Evolutionary conservation across 768 basidiomycete species (phyloP).

Genomic region (Xerocomellus chrysenteron): DNA sequence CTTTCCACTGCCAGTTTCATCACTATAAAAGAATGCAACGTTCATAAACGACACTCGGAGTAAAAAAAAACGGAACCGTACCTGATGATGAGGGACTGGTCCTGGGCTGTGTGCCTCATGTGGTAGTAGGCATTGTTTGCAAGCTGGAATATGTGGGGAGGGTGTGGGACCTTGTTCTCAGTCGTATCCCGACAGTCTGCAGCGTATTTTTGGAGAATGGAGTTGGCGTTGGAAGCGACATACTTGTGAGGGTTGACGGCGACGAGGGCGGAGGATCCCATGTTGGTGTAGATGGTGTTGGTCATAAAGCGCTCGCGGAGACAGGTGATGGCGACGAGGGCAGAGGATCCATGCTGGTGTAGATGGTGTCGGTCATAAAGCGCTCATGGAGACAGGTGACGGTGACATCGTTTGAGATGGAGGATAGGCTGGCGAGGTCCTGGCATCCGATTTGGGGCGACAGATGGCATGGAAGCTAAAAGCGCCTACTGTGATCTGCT

Average conservation of each 20-base stretch:
- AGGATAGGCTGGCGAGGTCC: slow-evolving; percentile 68
- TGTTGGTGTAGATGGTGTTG: slow-evolving; percentile 74
- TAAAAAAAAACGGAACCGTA: slow-evolving; percentile 39
- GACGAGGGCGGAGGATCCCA: slow-evolving; percentile 73
- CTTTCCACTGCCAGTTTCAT: slow-evolving; percentile 92
- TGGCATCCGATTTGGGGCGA: too few relatives aligned
- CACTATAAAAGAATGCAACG: slow-evolving; percentile 46
- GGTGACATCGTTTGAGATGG: slow-evolving; percentile 79
- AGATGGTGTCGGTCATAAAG: too few relatives aligned
- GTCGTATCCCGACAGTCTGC: slow-evolving; percentile 79
- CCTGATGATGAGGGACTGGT: slow-evolving; percentile 88
- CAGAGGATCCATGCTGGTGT: too few relatives aligned
- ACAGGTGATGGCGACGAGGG: slow-evolving; percentile 65
- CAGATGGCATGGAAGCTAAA: too few relatives aligned
- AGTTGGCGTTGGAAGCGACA: slow-evolving; percentile 79
- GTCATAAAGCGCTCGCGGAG: slow-evolving; percentile 85
- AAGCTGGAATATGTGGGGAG: slow-evolving; percentile 91
- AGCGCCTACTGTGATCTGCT: too few relatives aligned
- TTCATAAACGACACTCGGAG: neutral
- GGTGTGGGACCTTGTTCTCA: slow-evolving; percentile 55
- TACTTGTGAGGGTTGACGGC: slow-evolving; percentile 95
- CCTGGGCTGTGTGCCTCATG: slow-evolving; percentile 91
- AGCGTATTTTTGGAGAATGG: slow-evolving; percentile 81
- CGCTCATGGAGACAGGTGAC: slow-evolving; percentile 34
- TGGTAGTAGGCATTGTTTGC: slow-evolving; percentile 94